Evolutionary conservation across 2,329 filamentous ascomycete species (phyloP).

Genomic region (Epichloe typhina): DNA sequence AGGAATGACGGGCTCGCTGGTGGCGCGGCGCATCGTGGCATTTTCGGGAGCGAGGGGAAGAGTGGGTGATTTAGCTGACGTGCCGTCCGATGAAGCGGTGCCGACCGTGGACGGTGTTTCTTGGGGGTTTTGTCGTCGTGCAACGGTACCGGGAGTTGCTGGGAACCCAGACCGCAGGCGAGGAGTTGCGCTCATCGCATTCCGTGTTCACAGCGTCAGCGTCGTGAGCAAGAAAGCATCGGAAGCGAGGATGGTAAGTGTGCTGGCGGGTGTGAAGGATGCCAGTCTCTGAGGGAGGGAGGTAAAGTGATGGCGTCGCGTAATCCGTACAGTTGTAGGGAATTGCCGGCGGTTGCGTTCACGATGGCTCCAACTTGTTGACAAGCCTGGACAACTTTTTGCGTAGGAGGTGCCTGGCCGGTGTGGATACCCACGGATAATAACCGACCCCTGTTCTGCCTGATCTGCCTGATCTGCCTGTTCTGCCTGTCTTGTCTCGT

Average conservation of each 20-base stretch:
- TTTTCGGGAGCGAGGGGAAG: slow-evolving; percentile 37
- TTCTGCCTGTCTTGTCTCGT: too few relatives aligned
- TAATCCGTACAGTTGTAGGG: background rate
- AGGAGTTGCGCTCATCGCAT: slow-evolving; percentile 76
- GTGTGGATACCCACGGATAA: background rate
- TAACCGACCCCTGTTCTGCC: too few relatives aligned
- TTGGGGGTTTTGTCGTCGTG: slow-evolving; percentile 20
- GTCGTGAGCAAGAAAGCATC: slow-evolving; percentile 4
- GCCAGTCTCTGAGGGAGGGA: background rate
- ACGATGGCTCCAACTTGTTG: background rate
- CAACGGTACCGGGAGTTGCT: slow-evolving; percentile 49
- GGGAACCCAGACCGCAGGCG: slow-evolving; percentile 73
- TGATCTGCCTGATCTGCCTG: too few relatives aligned
- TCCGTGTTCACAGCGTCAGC: slow-evolving; percentile 21
- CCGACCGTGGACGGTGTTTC: slow-evolving; percentile 20
- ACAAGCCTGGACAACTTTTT: background rate
- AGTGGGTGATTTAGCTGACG: slow-evolving; percentile 18
- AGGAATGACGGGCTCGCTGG: slow-evolving; percentile 58
- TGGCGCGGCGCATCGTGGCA: slow-evolving; percentile 13
- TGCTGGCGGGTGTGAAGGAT: background rate
- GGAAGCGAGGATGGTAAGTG: background rate
- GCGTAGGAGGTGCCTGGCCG: background rate
- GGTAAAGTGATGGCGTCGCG: background rate
- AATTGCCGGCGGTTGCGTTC: background rate
- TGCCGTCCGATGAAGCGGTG: slow-evolving; percentile 18